Evolutionary conservation across 345 rosid species (phyloP), one percentile per base, ranked within the genome.

Genomic region (Eucalyptus globulus): DNA sequence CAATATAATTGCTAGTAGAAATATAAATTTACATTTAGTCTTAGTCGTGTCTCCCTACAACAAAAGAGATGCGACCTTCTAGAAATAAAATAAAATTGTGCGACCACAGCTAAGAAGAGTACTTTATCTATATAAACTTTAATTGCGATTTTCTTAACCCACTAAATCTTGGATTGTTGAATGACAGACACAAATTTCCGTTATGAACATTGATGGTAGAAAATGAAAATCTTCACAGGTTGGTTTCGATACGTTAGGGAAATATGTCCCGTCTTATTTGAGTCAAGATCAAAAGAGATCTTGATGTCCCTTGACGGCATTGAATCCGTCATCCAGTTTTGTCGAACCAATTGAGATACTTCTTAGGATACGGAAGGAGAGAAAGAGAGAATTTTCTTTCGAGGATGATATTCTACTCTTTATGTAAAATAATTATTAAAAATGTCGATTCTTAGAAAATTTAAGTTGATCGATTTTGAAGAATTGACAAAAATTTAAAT

Each of bases 351-450:
- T 37, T 1, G 9, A 76, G 2, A 37, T 76, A 76, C 7, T 76
- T 21, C 27, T 37, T 11, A 76, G 7, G 2, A 76, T 22, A 72
- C 0, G 5, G 5, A 34, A n/a, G 10, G n/a, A 72, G 1, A 37
- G 26, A 37, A 6, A 72, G 26, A 72, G 47, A 21, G 9, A 69
- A 34, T 69, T 69, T 31, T 9, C 1, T 17, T 69, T 69, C 0
- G 7, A 67, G 4, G 81, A 72, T 37, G 27, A 6, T 37, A 72
- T 1, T 69, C 40, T 37, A 49, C 7, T 72, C 81, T 21, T 72
- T 34, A 17, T 34, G 81, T 72, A 37, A 76, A 76, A 7, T 40
- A 2, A 3, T 76, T 76, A 7, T 76, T 21, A 37, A 14, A 4
- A 21, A 34, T 5, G 45, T 37, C 4, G 5, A 11, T 76, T 21